Evolutionary conservation across 805 yeast genomes (phyloP).

Genomic region (Yamadazyma kitorensis): DNA sequence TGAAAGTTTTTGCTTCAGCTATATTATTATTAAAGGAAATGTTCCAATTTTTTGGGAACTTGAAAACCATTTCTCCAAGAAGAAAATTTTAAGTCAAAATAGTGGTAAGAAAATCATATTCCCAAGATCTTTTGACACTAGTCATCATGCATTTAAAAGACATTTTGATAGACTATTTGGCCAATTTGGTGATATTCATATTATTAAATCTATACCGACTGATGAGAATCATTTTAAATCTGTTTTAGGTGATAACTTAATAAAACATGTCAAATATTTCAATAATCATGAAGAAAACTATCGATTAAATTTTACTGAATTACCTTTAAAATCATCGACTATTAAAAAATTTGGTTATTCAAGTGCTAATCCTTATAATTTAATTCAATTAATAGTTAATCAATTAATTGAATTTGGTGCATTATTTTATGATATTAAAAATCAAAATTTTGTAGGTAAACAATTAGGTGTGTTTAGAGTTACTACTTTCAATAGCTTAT

Average conservation of each 20-base stretch:
- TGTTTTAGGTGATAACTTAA: slow-evolving; percentile 40
- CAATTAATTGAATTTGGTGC: slow-evolving; percentile 47
- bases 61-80: slow-evolving; percentile 39
- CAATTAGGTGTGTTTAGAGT: slow-evolving; percentile 52
- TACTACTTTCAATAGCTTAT: slow-evolving; percentile 49
- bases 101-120: slow-evolving; percentile 42
- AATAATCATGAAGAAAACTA: slow-evolving; percentile 13
- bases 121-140: slow-evolving; percentile 52
- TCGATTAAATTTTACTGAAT: slow-evolving; percentile 22
- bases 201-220: slow-evolving; percentile 47
- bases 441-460: slow-evolving; percentile 37
- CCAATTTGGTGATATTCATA: slow-evolving; percentile 50
- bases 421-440: slow-evolving; percentile 36
- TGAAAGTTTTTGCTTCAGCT: slow-evolving; percentile 39
- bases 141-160: slow-evolving; percentile 48
- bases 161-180: slow-evolving; percentile 47
- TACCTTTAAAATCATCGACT: slow-evolving; percentile 31
- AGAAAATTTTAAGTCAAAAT: slow-evolving; percentile 28
- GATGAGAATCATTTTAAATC: slow-evolving; percentile 42
- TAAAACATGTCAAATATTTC: slow-evolving; percentile 34
- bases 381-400: slow-evolving; percentile 26
- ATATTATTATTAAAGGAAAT: slow-evolving; percentile 49
- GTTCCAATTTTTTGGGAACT: slow-evolving; percentile 56
- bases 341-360: slow-evolving; percentile 36
- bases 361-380: slow-evolving; percentile 28